Evolutionary conservation across 2,329 filamentous ascomycete species (phyloP), one percentile per base, ranked within the genome.

Genomic region (Arthrobotrys sphaeroides): DNA sequence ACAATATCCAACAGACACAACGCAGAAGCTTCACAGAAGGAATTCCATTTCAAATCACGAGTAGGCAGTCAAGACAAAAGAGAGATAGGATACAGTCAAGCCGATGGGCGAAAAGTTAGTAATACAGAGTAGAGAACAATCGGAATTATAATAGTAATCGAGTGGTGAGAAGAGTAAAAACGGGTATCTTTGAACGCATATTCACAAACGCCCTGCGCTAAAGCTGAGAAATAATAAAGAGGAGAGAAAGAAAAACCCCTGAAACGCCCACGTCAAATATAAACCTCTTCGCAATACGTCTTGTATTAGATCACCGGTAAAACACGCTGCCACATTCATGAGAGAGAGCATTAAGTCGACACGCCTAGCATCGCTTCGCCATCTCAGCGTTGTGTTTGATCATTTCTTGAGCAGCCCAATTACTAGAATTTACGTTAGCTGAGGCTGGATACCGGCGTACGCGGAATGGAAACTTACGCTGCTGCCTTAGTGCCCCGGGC

Each of bases 141-240:
- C n/a, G n/a, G n/a, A 36, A 33, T 53, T 40, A 36, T 43, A 40
- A 20, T 60, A 38, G 26, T 69, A 24, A 26, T n/a, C n/a, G n/a
- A n/a, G 12, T 26, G 49, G 31, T 18, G 22, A 38, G 51, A 62
- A 16, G 20, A 31, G 51, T 24, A 53, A 20, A 31, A 60, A 9
- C 10, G 65, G 66, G 66, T 70, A 70, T 70, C 66, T 70, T 53
- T 64, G 38, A 55, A 55, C 66, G 66, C 36, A 62, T 28, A 24
- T 40, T 40, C 57, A 26, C 51, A 57, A 49, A 70, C 66, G 33
- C 66, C 66, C 43, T 62, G 57, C 66, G 55, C 66, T 57, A 62
- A 57, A 70, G 33, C 40, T 45, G 40, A 47, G 16, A 53, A 31
- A 26, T n/a, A n/a, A n/a, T n/a, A n/a, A n/a, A n/a, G n/a, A n/a